These are phyloP conservation scores for Daldinia grandis DNA, from an alignment of 495 filamentous ascomycete species.

Conservation along the genomic window DNA sequence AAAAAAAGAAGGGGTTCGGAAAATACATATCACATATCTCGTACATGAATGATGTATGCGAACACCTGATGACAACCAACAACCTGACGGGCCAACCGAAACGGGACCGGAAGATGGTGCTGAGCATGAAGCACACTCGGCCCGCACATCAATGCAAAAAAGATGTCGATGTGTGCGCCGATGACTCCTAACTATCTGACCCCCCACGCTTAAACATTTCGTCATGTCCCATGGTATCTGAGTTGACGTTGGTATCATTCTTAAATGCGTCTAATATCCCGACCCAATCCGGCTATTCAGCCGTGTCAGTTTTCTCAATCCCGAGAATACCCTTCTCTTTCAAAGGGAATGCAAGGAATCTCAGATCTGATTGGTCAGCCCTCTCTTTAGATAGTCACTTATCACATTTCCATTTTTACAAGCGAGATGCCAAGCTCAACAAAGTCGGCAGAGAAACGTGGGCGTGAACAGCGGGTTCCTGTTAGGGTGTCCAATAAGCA, in stretches of 20 bases:
- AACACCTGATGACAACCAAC: constrained; percentile 28
- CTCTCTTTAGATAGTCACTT: constrained; percentile 16
- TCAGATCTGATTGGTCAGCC: constrained; percentile 28
- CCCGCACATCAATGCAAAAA: constrained; percentile 24
- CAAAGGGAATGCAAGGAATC: constrained; percentile 6
- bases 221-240: constrained; percentile 31
- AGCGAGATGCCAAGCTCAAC: constrained; percentile 39
- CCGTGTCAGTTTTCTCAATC: constrained; percentile 19
- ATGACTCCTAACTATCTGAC: constrained; percentile 14
- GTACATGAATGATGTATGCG: constrained; percentile 35
- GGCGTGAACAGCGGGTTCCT: constrained; percentile 35
- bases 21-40: constrained; percentile 41
- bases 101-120: constrained; percentile 25
- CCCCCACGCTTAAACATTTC: constrained; percentile 37
- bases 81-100: constrained; percentile 23
- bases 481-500: constrained; percentile 37
- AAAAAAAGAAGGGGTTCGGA: constrained; percentile 28
- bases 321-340: constrained; percentile 33
- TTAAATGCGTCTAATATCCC: constrained; percentile 34
- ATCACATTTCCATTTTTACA: constrained; percentile 44
- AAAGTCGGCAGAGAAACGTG: constrained; percentile 39
- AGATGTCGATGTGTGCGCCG: constrained; percentile 1
- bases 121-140: constrained; percentile 27
- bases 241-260: constrained; percentile 30
- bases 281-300: constrained; percentile 38